phyloP scores from a whole-genome alignment of 2,329 filamentous ascomycete genomes.

The Pyricularia grisea region DNA sequence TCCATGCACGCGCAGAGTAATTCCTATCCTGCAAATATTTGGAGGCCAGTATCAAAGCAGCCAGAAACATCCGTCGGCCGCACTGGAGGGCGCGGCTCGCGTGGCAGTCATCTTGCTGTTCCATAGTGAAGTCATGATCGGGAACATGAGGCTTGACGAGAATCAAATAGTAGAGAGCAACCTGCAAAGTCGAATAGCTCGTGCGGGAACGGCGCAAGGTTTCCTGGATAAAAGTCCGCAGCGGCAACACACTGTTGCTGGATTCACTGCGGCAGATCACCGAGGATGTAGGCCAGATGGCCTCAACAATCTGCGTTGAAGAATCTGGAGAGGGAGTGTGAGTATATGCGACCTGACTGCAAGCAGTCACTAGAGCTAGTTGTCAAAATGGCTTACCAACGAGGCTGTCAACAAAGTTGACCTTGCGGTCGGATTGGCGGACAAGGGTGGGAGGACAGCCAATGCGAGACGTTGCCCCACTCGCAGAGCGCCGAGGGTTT shows the following conservation, averaged over 20 bases:
- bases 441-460: slow-evolving; percentile 66
- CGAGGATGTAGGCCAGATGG: slow-evolving; percentile 90
- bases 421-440: slow-evolving; percentile 84
- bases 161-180: slow-evolving; percentile 92
- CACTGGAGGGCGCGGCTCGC: slow-evolving; percentile 79
- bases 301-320: slow-evolving; percentile 92
- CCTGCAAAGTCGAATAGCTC: slow-evolving; percentile 94
- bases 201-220: slow-evolving; percentile 89
- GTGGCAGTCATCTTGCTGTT: slow-evolving; percentile 66
- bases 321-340: slow-evolving; percentile 59
- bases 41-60: slow-evolving; percentile 88
- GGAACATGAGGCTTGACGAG: slow-evolving; percentile 88
- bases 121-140: slow-evolving; percentile 73
- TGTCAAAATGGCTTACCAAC: slow-evolving; percentile 65
- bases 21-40: slow-evolving; percentile 98
- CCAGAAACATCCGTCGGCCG: slow-evolving; percentile 93
- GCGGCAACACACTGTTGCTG: slow-evolving; percentile 69
- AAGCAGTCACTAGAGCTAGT: neutral
- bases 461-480: slow-evolving; percentile 43
- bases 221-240: slow-evolving; percentile 96
- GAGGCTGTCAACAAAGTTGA: slow-evolving; percentile 91
- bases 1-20: slow-evolving; percentile 96
- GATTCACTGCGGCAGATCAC: slow-evolving; percentile 65
- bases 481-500: slow-evolving; percentile 49
- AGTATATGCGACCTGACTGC: slow-evolving; percentile 13